Evolutionary conservation across 768 basidiomycete species (phyloP), one percentile per base, ranked within the genome.

Genomic region (Boletus subcaerulescens): DNA sequence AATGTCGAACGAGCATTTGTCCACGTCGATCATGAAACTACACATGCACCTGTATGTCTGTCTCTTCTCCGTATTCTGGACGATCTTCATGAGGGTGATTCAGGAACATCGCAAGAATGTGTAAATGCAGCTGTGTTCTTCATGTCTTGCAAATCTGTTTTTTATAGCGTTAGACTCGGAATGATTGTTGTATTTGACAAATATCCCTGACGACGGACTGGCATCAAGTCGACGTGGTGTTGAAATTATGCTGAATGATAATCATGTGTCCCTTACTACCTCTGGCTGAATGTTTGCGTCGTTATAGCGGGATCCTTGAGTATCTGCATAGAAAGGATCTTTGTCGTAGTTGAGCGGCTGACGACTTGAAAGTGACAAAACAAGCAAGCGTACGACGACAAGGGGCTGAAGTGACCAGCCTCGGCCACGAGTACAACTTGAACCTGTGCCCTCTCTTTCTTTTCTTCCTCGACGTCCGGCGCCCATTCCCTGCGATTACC

Each of bases 1-100:
- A 89, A 91, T 63, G 94, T 97, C 41, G 93, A 91, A 58, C 78
- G 94, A 36, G 94, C 94, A 36, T 97, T 95, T 69, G 93, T 97
- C 24, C 94, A 97, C 66, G 91, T 96, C 55, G 94, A 97, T 72
- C 88, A 96, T 64, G 94, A 96, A 73, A 87, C 89, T 6, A 87
- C 86, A n/a, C 93, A 95, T 72, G 64, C 75, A 15, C 84, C 84
- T 12, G 85, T 86, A 52, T 44, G 78, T 63, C 31, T 52, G 2
- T 43, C 24, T 35, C 20, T 31, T 20, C 33, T 58, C 22, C 11
- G 24, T 17, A 26, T 45, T 33, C n/a, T 14, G 26, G 43, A 29
- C 20, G 7, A 22, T 48, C 50, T 41, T 48, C 38, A 10, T 18
- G 46, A 42, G 55, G 40, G 38, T 31, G 29, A 22, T 46, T 13